phyloP scores from a whole-genome alignment of 176 grass and related monocot genomes.

The Pontederia paniculata region DNA sequence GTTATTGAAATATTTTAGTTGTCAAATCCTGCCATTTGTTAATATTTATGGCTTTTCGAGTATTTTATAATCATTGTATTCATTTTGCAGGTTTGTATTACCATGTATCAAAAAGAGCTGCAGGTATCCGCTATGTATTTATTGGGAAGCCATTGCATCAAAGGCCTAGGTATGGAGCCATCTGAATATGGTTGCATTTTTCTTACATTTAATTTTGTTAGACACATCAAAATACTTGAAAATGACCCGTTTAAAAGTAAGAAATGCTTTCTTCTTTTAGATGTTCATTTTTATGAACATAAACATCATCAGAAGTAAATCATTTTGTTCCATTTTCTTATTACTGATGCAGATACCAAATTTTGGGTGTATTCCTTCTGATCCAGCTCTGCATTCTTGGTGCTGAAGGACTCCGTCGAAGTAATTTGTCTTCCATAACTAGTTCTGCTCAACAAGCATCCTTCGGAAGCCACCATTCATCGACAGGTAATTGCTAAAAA shows the following conservation, averaged over 20 bases:
- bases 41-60: no score
- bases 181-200: not conserved
- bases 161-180: slow-evolving; percentile 62
- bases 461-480: slow-evolving; percentile 35
- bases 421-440: slow-evolving; percentile 84
- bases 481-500: slow-evolving; percentile 45
- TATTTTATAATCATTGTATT: slow-evolving; percentile 11
- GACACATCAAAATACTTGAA: no score
- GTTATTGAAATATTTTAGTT: no score
- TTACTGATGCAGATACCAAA: slow-evolving; percentile 61
- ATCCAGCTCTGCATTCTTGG: slow-evolving; percentile 95
- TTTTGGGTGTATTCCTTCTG: slow-evolving; percentile 86
- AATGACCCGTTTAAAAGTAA: no score
- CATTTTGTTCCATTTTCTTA: slow-evolving; percentile 5
- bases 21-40: no score
- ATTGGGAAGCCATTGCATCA: slow-evolving; percentile 94
- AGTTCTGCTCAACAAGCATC: slow-evolving; percentile 73
- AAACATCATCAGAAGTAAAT: not conserved
- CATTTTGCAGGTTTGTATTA: slow-evolving; percentile 82
- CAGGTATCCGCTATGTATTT: slow-evolving; percentile 94
- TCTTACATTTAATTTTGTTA: no score
- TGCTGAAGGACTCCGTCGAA: slow-evolving; percentile 73
- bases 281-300: not conserved
- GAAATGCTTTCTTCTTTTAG: not conserved
- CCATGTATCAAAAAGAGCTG: slow-evolving; percentile 83